phyloP scores from a whole-genome alignment of 1,139 yeast species.

The Geotrichum cucujoidarum region DNA sequence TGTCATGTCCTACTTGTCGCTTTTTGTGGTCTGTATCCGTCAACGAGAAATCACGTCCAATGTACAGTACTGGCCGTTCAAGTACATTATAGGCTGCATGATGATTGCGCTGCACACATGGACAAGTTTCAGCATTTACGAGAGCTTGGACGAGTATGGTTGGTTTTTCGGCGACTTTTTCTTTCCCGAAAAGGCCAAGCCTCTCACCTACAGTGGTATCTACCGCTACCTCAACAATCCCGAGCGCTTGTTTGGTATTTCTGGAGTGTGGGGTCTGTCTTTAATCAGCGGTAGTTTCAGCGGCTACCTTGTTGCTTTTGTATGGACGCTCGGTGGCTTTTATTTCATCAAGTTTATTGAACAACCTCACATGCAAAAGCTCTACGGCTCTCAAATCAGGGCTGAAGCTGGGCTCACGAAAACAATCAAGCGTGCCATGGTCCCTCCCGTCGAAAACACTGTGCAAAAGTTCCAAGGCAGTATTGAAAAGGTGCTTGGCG shows the following conservation, averaged over 20 bases:
- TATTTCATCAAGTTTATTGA: constrained; percentile 69
- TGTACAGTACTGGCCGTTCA: constrained; percentile 43
- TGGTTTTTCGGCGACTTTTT: constrained; percentile 91
- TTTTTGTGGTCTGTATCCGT: constrained; percentile 36
- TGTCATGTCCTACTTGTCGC: constrained; percentile 42
- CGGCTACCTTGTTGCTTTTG: constrained; percentile 51
- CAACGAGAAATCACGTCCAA: constrained; percentile 37
- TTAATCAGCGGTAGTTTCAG: constrained; percentile 57
- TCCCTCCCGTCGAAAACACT: constrained; percentile 24
- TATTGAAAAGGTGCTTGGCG: constrained; percentile 38
- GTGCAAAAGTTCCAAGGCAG: constrained; percentile 34
- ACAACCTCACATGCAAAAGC: constrained; percentile 71
- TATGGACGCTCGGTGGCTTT: constrained; percentile 69
- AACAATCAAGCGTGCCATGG: constrained; percentile 43
- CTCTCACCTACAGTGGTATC: constrained; percentile 73
- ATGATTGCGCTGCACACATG: constrained; percentile 60
- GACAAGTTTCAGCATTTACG: constrained; percentile 67
- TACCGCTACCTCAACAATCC: constrained; percentile 83
- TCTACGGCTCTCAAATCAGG: constrained; percentile 59
- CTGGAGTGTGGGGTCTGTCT: constrained; percentile 79
- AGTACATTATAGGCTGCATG: constrained; percentile 53
- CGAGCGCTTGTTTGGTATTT: constrained; percentile 73
- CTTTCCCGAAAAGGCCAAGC: constrained; percentile 48
- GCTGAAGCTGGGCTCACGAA: constrained; percentile 58
- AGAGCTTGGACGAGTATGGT: constrained; percentile 77